Conservation (phyloP, 2,329 filamentous ascomycete genomes). For the Clarireedia homoeocarpa region DNA sequence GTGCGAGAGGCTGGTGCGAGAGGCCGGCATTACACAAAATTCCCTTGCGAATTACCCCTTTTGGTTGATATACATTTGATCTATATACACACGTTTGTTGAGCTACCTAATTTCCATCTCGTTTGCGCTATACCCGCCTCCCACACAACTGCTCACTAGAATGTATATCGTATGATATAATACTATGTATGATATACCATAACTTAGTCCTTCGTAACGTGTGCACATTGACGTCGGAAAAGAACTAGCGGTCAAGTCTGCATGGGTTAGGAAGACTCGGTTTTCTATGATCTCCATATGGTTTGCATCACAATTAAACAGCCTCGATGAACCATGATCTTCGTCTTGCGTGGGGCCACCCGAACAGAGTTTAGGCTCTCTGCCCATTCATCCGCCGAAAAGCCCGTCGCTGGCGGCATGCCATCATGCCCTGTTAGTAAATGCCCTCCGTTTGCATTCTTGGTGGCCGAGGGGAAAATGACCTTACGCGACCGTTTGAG, state of each 20-base stretch:
- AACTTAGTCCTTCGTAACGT: not conserved
- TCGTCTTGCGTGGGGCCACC: slow-evolving; percentile 24
- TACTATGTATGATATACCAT: not conserved
- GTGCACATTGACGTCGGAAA: slow-evolving; percentile 16
- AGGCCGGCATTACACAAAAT: not conserved
- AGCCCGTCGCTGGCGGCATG: no score
- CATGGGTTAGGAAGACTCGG: slow-evolving; percentile 15
- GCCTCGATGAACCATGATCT: slow-evolving; percentile 30
- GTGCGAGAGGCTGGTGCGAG: not conserved
- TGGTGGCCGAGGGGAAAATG: slow-evolving; percentile 4
- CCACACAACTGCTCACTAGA: no score
- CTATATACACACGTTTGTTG: no score
- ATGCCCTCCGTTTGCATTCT: slow-evolving; percentile 3
- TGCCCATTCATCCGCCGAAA: no score
- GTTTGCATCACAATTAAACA: slow-evolving; percentile 25
- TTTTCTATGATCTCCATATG: slow-evolving; percentile 26
- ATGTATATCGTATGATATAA: slow-evolving; percentile 5
- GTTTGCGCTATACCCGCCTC: no score
- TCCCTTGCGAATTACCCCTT: no score
- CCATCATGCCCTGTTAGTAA: no score
- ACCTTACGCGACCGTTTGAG: slow-evolving; percentile 10
- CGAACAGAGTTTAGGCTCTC: slow-evolving; percentile 2
- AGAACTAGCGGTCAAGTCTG: slow-evolving; percentile 29
- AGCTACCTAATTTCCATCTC: no score
- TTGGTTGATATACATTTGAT: no score